Base-by-base conservation (phyloP, 2,329 filamentous ascomycete species). In the Clonostachys chloroleuca region DNA sequence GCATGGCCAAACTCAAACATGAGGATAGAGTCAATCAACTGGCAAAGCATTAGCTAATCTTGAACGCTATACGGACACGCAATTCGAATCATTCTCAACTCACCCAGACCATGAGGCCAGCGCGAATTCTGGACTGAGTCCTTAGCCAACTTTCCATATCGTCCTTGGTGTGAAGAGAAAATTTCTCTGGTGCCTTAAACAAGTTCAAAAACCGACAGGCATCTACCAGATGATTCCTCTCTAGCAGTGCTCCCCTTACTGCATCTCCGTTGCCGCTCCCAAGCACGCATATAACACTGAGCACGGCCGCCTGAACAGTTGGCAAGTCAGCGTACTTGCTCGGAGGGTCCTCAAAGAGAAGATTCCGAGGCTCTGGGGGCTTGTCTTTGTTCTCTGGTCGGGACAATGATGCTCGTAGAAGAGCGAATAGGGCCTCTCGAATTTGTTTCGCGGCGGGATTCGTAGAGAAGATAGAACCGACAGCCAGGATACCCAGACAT, bases 51-150 rank as follows among this genome's bases (percentile, higher is more conserved):
- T 24, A 40, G 16, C 12, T 33, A n/a, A 41, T 12, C 44, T 14
- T 14, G n/a, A 9, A 3, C 34, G 14, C 9, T 6, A 13, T 18
- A 3, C 3, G 9, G 40, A 24, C 30, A n/a, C 16, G 13, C 5
- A 20, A 12, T 16, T 16, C 13, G 20, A 8, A 16, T 18, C 8
- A 20, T 39, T 34, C 20, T 5, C 12, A 35, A 44, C 47, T 43
- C 43, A 53, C 51, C 51, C 51, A 53, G 3, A 50, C 44, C 46
- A 49, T 49, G 36, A 48, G 43, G 6, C 51, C 51, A 12, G 51
- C 50, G 14, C 51, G 44, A 6, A 47, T 40, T 24, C 20, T 40
- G 2, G 46, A 47, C 44, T 53, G 43, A 6, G 16, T 30, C 5
- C 14, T 7, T 12, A 34, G 24, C 50, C 50, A 52, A 12, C 18